Evolutionary conservation across 441 rosid genomes (phyloP), one percentile per base, ranked within the genome.

Genomic region (Pelargonium fulgidum): DNA sequence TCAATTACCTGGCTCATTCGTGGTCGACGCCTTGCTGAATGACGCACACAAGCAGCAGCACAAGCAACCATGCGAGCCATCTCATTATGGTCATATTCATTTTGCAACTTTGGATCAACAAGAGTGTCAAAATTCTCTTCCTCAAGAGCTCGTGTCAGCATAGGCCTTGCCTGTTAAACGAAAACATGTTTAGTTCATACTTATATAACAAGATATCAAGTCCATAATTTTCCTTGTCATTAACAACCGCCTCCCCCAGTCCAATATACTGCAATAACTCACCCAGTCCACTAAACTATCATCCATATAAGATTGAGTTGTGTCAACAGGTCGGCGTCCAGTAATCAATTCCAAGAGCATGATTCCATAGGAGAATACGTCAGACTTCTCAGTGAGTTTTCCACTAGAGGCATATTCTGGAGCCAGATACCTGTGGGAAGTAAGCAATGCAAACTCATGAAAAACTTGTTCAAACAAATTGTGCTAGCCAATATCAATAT

Each of bases 261-360:
- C 39, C 39, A 33, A 33, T 33, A 33, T 0, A 33, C 7, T 33
- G 39, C 39, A 33, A 33, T 33, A 64, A 76, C 87, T 79, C 77
- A 90, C 99, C 99, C 99, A 93, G 73, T 91, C 99, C 29, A 93
- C 96, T 77, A 93, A 85, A 82, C 99, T 90, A 77, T 93, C 97
- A 63, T 93, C 96, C 79, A 82, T 83, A 80, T 13, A 83, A 77
- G 84, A 64, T 70, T 82, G 73, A 66, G 82, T 33, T n/a, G 92
- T 65, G 76, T 89, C 99, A 72, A 93, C 92, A 4, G 99, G 99
- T 0, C 81, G 81, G 8, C 86, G 88, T 0, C 99, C 97, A 2
- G 96, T 91, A 12, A 93, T 88, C 74, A 93, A 76, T 84, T 94
- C 99, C 85, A 94, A 86, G 68, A 94, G 96, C 85, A 94, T 87